Percentiles rank a stretch among this genome's conserved stretches.
Evolutionary conservation across 2,329 filamentous ascomycete genomes (phyloP).

Genomic region (Sporothrix brunneoviolacea): DNA sequence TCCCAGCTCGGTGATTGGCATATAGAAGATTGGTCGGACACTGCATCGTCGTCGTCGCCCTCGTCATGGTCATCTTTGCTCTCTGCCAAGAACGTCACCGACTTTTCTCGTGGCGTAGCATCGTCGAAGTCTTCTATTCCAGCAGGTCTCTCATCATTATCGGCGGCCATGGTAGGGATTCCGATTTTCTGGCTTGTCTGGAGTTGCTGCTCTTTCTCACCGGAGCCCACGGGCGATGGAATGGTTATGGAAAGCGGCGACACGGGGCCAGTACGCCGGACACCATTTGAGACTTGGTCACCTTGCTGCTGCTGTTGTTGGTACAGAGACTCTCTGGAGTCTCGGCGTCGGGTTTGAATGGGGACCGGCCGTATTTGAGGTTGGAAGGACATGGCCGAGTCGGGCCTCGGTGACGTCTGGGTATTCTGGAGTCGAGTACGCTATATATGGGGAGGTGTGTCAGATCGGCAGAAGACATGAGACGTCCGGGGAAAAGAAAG

Average conservation of each 20-base stretch:
- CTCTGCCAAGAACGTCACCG: constrained; percentile 28
- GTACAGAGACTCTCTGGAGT: constrained; percentile 17
- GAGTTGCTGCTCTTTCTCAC: not conserved
- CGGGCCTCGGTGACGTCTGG: constrained; percentile 9
- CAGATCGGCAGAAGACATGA: constrained; percentile 13
- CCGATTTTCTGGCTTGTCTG: not conserved
- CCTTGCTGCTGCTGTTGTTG: constrained; percentile 21
- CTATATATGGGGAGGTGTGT: constrained; percentile 18
- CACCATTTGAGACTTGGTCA: constrained; percentile 21
- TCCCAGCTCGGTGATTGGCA: constrained; percentile 60
- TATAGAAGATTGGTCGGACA: constrained; percentile 43
- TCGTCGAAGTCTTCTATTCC: constrained; percentile 20
- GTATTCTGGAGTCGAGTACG: constrained; percentile 22
- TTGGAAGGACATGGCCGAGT: constrained; percentile 12
- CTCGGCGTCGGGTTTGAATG: constrained; percentile 22
- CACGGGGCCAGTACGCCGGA: constrained; percentile 17
- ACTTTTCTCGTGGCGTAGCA: constrained; percentile 30
- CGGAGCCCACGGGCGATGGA: constrained; percentile 9
- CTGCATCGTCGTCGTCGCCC: constrained; percentile 24
- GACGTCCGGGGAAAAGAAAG: constrained; percentile 3
- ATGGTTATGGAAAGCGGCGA: constrained; percentile 28
- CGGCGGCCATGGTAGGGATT: not conserved
- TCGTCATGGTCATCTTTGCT: constrained; percentile 19
- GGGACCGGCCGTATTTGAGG: constrained; percentile 14
- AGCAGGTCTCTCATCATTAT: constrained; percentile 12